Evolutionary conservation across 495 filamentous ascomycete genomes (phyloP).

Genomic region (Penicillium herquei): DNA sequence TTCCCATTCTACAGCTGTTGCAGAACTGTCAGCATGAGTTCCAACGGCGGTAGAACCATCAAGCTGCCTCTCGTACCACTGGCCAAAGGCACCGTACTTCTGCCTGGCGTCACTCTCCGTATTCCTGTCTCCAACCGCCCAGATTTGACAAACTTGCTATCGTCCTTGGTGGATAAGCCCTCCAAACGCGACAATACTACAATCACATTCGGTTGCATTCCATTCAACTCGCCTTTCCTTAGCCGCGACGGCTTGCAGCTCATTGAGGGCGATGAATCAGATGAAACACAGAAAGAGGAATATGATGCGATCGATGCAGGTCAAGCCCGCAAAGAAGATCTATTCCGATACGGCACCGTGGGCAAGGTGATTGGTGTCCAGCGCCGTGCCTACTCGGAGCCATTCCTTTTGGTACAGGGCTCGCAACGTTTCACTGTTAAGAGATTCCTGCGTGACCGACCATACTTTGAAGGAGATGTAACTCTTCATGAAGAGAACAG

Average conservation of each 20-base stretch:
- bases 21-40: slow-evolving; percentile 35
- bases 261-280: slow-evolving; percentile 49
- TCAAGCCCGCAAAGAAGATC: slow-evolving; percentile 62
- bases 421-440: slow-evolving; percentile 72
- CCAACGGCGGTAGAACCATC: slow-evolving; percentile 43
- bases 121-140: slow-evolving; percentile 75
- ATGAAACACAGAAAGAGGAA: slow-evolving; percentile 37
- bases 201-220: slow-evolving; percentile 79
- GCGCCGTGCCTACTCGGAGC: slow-evolving; percentile 72
- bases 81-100: slow-evolving; percentile 68
- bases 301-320: slow-evolving; percentile 54
- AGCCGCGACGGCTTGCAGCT: slow-evolving; percentile 68
- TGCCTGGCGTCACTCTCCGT: slow-evolving; percentile 76
- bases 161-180: slow-evolving; percentile 67
- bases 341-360: slow-evolving; percentile 74
- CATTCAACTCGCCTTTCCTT: slow-evolving; percentile 68
- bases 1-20: not conserved
- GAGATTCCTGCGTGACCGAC: slow-evolving; percentile 70
- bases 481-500: slow-evolving; percentile 59
- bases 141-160: slow-evolving; percentile 79
- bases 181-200: slow-evolving; percentile 61
- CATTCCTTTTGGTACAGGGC: slow-evolving; percentile 83
- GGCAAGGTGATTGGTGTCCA: slow-evolving; percentile 84
- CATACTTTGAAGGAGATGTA: slow-evolving; percentile 82
- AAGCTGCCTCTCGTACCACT: slow-evolving; percentile 75